phyloP scores from a whole-genome alignment of 2,329 filamentous ascomycete genomes.

The Biscogniauxia mediterranea region DNA sequence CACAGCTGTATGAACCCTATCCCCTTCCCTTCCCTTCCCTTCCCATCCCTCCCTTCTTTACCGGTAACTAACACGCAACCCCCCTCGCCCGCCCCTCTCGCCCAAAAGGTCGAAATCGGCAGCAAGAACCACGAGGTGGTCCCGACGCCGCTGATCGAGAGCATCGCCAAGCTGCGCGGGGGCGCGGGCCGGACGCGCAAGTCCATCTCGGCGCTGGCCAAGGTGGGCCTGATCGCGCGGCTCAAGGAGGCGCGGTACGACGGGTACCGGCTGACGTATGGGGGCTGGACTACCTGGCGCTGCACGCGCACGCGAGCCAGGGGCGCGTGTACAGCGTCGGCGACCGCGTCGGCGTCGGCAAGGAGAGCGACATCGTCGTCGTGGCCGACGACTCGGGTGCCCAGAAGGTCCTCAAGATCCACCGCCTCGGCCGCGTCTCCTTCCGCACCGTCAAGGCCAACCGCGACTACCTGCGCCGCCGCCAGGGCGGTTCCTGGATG shows the following conservation, averaged over 20 bases:
- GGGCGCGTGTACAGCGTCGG: constrained; percentile 88
- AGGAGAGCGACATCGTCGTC: constrained; percentile 96
- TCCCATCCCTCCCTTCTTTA: constrained; percentile 29
- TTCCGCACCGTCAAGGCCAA: constrained; percentile 96
- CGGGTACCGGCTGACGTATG: constrained; percentile 94
- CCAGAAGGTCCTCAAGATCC: constrained; percentile 90
- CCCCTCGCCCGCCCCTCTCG: constrained; percentile 29
- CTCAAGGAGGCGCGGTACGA: constrained; percentile 97
- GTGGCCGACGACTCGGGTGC: constrained; percentile 76
- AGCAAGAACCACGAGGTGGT: constrained; percentile 97
- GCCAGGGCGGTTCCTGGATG: constrained; percentile 84
- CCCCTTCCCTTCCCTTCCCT: constrained; percentile 20
- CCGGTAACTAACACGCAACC: constrained; percentile 32
- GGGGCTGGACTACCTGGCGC: constrained; percentile 96
- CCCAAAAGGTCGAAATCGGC: constrained; percentile 78
- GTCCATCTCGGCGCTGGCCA: constrained; percentile 87
- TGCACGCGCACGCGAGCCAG: constrained; percentile 81
- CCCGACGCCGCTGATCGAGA: constrained; percentile 83
- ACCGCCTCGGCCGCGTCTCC: constrained; percentile 90
- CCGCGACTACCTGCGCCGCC: constrained; percentile 80
- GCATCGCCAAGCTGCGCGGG: constrained; percentile 76
- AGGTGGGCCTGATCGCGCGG: constrained; percentile 84
- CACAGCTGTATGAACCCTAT: constrained; percentile 65
- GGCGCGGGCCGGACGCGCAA: constrained; percentile 77
- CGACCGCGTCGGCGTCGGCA: constrained; percentile 91